Conservation (phyloP, 352 stramenopile genomes). For the Phytophthora melonis region DNA sequence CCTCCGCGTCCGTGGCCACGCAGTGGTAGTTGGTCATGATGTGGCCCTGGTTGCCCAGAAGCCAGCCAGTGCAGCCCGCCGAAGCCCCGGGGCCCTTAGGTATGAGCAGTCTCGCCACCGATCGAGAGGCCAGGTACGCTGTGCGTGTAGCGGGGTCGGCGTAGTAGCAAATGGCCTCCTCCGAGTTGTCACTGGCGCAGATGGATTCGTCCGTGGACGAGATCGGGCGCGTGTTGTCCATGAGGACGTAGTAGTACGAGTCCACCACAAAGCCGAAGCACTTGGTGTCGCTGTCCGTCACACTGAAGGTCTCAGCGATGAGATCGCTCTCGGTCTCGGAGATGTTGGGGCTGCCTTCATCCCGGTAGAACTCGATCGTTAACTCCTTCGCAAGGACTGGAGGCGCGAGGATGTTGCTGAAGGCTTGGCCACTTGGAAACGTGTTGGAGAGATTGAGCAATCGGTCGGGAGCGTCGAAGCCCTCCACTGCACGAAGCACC, state of each 20-base stretch:
- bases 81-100: background rate
- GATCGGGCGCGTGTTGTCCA: background rate
- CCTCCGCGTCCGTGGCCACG: background rate
- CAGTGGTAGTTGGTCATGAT: background rate
- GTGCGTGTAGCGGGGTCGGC: background rate
- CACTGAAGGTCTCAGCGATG: background rate
- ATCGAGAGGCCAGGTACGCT: background rate
- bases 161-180: background rate
- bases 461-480: background rate
- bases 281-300: background rate
- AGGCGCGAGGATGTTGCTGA: too few species aligned
- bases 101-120: background rate
- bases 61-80: background rate
- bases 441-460: too few species aligned
- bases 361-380: too few species aligned
- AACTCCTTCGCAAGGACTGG: too few species aligned
- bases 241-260: background rate
- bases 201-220: background rate
- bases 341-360: too few species aligned
- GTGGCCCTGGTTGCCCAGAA: background rate
- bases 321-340: too few species aligned
- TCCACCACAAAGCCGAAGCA: background rate
- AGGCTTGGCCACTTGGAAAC: too few species aligned
- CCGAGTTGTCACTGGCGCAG: background rate
- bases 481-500: background rate